Base-by-base conservation (phyloP, 148 eudicot genomes). In the Heliamphora exappendiculata region DNA sequence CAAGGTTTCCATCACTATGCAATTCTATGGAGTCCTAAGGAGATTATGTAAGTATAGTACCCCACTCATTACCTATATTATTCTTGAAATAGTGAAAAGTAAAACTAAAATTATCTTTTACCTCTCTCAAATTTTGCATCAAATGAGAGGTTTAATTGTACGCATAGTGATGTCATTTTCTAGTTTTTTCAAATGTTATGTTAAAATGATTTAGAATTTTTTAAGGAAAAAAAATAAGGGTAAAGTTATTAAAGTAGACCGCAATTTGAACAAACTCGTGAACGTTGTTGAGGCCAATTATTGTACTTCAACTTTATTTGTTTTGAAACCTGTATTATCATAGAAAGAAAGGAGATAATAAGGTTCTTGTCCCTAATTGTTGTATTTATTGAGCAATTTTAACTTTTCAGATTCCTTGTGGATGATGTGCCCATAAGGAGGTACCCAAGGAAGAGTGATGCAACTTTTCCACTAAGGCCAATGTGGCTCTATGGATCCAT, bases 401-500 rank as follows among this genome's bases (percentile, higher is more conserved):
- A 26, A 19, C n/a, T 50, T 53, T 85, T 63, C 88, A 94, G 98
- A 90, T 94, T 94, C 78, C 77, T 94, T 64, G 98, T 94, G 31
- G 98, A 94, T 79, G 97, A 94, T 85, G 80, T 94, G 65, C 98
- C 98, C 11, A 92, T 94, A 83, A 88, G 98, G 79, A 87, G 93
- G 78, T 94, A 94, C 77, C 87, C 82, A 49, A 90, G 89, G 70
- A 94, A 88, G 77, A 94, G 97, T 70, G 95, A 13, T 6, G 79
- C 84, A 24, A 92, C 98, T 22, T 94, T 90, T 59, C 98, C 98
- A 53, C 24, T 83, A 62, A 84, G 98, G 77, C 98, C 98, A 84
- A 90, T 94, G 98, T 94, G 96, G 97, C 67, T 88, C 4, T 94
- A 94, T 81, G 98, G 98, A 3, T 94, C 98, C 17, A 94, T 94